These are phyloP conservation scores for Boechera retrofracta DNA, from an alignment of 345 rosid species.

Conservation along the genomic window DNA sequence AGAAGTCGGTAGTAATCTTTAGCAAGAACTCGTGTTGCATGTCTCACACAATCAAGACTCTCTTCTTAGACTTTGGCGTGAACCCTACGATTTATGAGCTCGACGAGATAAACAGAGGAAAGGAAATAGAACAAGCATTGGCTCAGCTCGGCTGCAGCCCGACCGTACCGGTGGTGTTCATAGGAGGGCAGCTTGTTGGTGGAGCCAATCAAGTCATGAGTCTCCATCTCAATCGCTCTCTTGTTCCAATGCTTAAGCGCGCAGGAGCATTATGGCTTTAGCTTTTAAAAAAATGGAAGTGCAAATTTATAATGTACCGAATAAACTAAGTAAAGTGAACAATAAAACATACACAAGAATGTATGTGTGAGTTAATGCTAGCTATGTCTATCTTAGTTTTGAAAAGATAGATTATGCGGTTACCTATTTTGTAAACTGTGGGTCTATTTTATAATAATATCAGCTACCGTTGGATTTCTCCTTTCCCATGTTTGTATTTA, in stretches of 20 bases:
- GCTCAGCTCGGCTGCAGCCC: constrained; percentile 69
- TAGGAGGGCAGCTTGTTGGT: constrained; percentile 82
- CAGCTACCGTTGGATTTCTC: not conserved
- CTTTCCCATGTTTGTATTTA: not conserved
- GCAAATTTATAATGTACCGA: not conserved
- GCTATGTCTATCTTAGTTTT: constrained; percentile 36
- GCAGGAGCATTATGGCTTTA: constrained; percentile 79
- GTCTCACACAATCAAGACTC: constrained; percentile 74
- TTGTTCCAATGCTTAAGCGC: constrained; percentile 71
- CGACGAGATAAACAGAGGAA: constrained; percentile 66
- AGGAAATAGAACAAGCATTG: constrained; percentile 78
- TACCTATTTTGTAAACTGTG: constrained; percentile 17
- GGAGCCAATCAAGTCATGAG: constrained; percentile 86
- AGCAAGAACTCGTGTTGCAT: constrained; percentile 75
- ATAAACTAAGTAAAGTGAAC: not conserved
- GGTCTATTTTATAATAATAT: constrained; percentile 3
- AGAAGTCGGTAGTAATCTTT: constrained; percentile 85
- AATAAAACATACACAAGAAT: not conserved
- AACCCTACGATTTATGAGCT: constrained; percentile 71
- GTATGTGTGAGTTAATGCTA: constrained; percentile 15
- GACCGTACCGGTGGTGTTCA: constrained; percentile 71
- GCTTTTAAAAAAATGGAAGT: constrained; percentile 2
- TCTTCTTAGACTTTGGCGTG: constrained; percentile 72
- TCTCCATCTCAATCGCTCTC: constrained; percentile 78
- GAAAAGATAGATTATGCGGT: constrained; percentile 21